Conservation (phyloP, 768 basidiomycete genomes). For the Trametes gibbosa region DNA sequence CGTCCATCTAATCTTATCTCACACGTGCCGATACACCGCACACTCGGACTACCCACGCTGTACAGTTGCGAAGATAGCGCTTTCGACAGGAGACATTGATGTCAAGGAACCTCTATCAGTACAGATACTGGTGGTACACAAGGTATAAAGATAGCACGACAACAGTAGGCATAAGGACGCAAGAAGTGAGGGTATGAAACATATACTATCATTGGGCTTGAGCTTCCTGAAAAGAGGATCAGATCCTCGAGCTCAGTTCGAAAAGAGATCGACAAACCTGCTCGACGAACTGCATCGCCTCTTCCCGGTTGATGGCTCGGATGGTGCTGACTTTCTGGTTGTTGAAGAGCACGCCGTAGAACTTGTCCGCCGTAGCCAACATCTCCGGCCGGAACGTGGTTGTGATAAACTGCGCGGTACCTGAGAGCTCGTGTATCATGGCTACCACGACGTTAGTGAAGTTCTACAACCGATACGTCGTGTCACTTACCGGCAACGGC, state of each 20-base stretch:
- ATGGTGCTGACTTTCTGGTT: constrained; percentile 94
- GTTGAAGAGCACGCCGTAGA: constrained; percentile 96
- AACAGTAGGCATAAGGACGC: not conserved
- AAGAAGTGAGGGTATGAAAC: not conserved
- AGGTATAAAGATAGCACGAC: constrained; percentile 15
- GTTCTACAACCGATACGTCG: not conserved
- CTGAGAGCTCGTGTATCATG: constrained; percentile 91
- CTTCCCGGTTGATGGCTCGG: constrained; percentile 79
- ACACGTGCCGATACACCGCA: not conserved
- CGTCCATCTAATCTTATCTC: constrained; percentile 4
- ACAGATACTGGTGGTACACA: constrained; percentile 3
- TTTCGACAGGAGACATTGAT: not conserved
- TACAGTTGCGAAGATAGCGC: not conserved
- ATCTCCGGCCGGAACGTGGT: constrained; percentile 99
- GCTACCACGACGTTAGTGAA: constrained; percentile 36
- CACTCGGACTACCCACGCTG: not conserved
- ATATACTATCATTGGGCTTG: constrained; percentile 43
- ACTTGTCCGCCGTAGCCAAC: constrained; percentile 93
- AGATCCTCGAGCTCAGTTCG: not conserved
- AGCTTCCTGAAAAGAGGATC: constrained; percentile 37
- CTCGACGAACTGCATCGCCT: constrained; percentile 94
- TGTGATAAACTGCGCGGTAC: constrained; percentile 92
- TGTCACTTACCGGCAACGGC: constrained; percentile 81
- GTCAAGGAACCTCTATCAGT: not conserved
- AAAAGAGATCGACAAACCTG: constrained; percentile 45